A percentile compares a stretch with the other conserved stretches of the same genome.
Evolutionary conservation across 108 stramenopile species (phyloP).

Genomic region (Cyclotella sp.): DNA sequence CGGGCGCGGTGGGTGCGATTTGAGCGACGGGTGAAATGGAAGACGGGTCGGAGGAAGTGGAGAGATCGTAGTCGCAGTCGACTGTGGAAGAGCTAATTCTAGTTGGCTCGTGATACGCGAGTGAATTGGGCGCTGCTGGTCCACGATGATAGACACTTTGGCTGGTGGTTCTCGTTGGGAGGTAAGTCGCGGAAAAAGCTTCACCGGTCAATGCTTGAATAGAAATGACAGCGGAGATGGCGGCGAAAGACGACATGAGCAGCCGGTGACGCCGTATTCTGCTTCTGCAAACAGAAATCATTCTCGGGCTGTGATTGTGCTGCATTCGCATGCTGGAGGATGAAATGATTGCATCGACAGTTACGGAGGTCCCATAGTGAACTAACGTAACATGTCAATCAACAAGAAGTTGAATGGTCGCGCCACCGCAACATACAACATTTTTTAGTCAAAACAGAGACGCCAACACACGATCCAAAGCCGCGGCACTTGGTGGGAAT

Average conservation of each 20-base stretch:
- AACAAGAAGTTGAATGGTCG: too few species aligned
- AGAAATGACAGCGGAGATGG: not conserved
- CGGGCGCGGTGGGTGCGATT: not conserved
- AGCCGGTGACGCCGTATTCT: not conserved
- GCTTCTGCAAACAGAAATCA: not conserved
- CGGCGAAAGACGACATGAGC: not conserved
- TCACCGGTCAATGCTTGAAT: not conserved
- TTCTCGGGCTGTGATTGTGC: not conserved
- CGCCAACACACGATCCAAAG: too few species aligned
- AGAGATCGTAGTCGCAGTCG: not conserved
- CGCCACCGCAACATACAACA: too few species aligned
- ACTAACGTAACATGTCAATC: too few species aligned
- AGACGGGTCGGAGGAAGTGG: not conserved
- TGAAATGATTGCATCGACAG: too few species aligned
- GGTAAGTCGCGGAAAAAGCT: not conserved
- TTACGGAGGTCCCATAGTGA: too few species aligned
- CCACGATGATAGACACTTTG: too few species aligned
- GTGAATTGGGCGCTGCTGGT: not conserved
- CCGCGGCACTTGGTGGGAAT: too few species aligned
- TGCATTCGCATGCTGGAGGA: too few species aligned
- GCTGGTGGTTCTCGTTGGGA: too few species aligned
- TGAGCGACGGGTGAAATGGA: not conserved
- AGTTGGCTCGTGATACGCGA: not conserved
- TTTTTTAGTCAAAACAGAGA: too few species aligned
- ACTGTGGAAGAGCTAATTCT: not conserved